Evolutionary conservation across 2,329 filamentous ascomycete genomes (phyloP).

Genomic region (Graphilbum ipis-grandicollis): DNA sequence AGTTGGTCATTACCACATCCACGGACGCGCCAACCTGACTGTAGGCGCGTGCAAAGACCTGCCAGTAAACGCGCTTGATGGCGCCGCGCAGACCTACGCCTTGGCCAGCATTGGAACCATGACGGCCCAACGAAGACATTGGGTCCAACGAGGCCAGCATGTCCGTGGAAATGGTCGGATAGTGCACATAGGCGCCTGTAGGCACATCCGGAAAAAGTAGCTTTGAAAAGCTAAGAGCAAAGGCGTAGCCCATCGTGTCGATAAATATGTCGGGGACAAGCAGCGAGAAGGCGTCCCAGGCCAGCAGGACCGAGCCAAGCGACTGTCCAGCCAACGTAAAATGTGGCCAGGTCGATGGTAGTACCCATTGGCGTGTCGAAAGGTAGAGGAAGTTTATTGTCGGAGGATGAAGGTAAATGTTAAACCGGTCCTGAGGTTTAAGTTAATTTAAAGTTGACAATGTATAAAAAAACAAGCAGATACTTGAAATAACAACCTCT

Average conservation of each 20-base stretch:
- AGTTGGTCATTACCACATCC: constrained; percentile 96
- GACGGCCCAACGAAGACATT: constrained; percentile 33
- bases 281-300: constrained; percentile 83
- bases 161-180: constrained; percentile 94
- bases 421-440: constrained; percentile 57
- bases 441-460: no score
- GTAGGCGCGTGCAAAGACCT: constrained; percentile 67
- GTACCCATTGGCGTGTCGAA: constrained; percentile 69
- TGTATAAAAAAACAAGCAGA: not conserved
- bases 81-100: constrained; percentile 54
- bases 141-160: constrained; percentile 78
- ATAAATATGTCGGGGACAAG: constrained; percentile 87
- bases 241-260: constrained; percentile 97
- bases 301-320: constrained; percentile 69
- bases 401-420: constrained; percentile 72
- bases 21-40: constrained; percentile 66
- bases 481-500: no score
- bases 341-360: constrained; percentile 73
- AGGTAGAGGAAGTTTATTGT: constrained; percentile 82
- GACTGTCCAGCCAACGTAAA: constrained; percentile 94
- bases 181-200: constrained; percentile 90
- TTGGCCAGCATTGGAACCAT: constrained; percentile 69
- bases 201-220: constrained; percentile 65
- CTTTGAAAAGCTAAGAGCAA: constrained; percentile 67
- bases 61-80: constrained; percentile 73